phyloP scores from a whole-genome alignment of 2,329 filamentous ascomycete genomes.

The Scedosporium dehoogii region DNA sequence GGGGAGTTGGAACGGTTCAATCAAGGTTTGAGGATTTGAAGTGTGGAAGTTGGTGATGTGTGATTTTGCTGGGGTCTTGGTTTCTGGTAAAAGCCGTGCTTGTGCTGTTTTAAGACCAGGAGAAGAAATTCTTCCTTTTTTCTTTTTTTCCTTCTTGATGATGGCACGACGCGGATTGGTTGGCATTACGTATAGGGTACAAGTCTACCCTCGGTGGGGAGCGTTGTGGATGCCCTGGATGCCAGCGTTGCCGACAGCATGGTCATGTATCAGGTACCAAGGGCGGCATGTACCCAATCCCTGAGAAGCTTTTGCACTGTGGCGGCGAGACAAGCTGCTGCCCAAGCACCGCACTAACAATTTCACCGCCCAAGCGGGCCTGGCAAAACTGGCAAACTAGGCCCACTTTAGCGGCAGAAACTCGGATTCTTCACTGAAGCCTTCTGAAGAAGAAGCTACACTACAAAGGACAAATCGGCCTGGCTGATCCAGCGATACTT shows the following conservation, averaged over 20 bases:
- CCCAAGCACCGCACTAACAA: neutral
- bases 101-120: neutral
- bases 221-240: neutral
- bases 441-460: neutral
- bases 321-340: neutral
- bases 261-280: neutral
- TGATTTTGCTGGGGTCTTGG: neutral
- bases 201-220: neutral
- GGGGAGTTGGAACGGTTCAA: neutral
- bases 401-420: neutral
- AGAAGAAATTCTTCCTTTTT: neutral
- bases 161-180: slow-evolving; percentile 1
- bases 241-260: neutral
- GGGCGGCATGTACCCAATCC: neutral
- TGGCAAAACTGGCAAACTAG: neutral
- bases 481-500: too few relatives aligned
- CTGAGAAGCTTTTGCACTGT: neutral
- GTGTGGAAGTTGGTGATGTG: neutral
- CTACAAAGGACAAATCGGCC: too few relatives aligned
- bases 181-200: neutral
- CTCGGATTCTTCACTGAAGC: neutral
- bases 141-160: neutral
- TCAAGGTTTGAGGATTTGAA: neutral
- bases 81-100: neutral
- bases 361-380: neutral